Conservation (phyloP, 78 protist genomes). For the Goniomonas avonlea region DNA sequence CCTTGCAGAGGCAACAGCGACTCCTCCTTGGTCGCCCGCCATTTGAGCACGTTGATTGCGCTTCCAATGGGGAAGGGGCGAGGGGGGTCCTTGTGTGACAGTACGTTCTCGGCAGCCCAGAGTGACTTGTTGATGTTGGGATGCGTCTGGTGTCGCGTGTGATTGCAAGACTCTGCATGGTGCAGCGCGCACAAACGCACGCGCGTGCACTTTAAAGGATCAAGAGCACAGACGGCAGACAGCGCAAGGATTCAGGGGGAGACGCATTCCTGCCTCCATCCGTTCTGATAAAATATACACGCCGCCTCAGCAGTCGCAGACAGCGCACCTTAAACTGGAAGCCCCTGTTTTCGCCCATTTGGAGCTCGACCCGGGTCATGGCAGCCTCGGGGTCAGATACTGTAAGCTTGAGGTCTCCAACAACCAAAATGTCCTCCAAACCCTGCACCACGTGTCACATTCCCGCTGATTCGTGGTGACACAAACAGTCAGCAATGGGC, state of each 20-base stretch:
- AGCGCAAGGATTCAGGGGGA: background rate
- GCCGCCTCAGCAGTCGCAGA: background rate
- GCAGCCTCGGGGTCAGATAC: too few species aligned
- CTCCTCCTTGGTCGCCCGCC: slow-evolving; percentile 22
- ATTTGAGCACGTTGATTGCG: slow-evolving; percentile 49
- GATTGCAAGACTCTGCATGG: too few species aligned
- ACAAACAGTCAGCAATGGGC: too few species aligned
- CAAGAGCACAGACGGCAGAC: background rate
- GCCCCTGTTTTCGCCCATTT: slow-evolving; percentile 17
- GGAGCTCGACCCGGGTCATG: too few species aligned
- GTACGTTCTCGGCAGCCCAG: background rate
- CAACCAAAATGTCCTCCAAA: too few species aligned
- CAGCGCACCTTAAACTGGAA: slow-evolving; percentile 20
- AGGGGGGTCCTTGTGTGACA: slow-evolving; percentile 35
- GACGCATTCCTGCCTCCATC: background rate
- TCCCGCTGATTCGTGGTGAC: too few species aligned
- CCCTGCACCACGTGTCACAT: too few species aligned
- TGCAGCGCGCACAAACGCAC: too few species aligned
- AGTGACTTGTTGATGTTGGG: slow-evolving; percentile 54
- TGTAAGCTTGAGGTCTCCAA: too few species aligned
- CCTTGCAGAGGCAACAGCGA: background rate
- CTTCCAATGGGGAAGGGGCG: slow-evolving; percentile 32
- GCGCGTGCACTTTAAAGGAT: too few species aligned
- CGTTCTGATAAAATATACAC: background rate
- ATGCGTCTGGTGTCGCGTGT: slow-evolving; percentile 35